phyloP scores from a whole-genome alignment of 768 basidiomycete genomes.

The Cystofilobasidium capitatum region DNA sequence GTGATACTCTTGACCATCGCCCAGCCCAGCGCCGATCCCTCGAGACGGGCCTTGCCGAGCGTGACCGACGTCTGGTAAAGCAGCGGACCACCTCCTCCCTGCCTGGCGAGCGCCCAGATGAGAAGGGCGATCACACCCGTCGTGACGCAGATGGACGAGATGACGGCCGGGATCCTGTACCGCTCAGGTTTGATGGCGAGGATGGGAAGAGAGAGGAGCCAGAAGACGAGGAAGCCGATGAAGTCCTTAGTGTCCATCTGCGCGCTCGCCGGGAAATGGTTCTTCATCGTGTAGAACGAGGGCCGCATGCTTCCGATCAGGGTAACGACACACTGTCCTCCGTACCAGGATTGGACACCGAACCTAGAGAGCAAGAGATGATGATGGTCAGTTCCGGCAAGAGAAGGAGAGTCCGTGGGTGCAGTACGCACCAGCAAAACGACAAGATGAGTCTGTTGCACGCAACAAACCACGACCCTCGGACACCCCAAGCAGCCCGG shows the following conservation, averaged over 20 bases:
- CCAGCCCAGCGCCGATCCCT: conserved; percentile 33
- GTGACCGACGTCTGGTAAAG: conserved; percentile 24
- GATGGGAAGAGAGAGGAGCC: conserved; percentile 30
- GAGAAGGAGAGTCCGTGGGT: conserved; percentile 28
- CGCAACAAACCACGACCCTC: conserved; percentile 28
- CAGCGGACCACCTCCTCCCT: conserved; percentile 33
- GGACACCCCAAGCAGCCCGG: conserved; percentile 25
- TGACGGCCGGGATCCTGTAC: conserved; percentile 32
- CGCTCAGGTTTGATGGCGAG: conserved; percentile 33
- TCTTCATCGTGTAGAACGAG: conserved; percentile 32
- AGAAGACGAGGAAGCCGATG: conserved; percentile 29
- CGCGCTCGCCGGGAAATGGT: conserved; percentile 27
- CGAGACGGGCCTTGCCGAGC: conserved; percentile 27
- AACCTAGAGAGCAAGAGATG: conserved; percentile 17
- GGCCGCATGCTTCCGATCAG: conserved; percentile 30
- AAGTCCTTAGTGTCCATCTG: conserved; percentile 33
- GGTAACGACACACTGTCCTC: conserved; percentile 30
- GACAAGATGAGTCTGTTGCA: conserved; percentile 31
- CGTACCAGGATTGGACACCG: conserved; percentile 32
- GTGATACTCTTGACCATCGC: conserved; percentile 27
- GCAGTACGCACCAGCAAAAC: conserved; percentile 30
- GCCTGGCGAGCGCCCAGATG: conserved; percentile 29
- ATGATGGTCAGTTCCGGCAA: conserved; percentile 22
- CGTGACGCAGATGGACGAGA: conserved; percentile 28
- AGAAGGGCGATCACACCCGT: conserved; percentile 30